Percentiles rank a stretch among this genome's conserved stretches.
phyloP scores from a whole-genome alignment of 129 eudicot species.

The Dittrichia graveolens region DNA sequence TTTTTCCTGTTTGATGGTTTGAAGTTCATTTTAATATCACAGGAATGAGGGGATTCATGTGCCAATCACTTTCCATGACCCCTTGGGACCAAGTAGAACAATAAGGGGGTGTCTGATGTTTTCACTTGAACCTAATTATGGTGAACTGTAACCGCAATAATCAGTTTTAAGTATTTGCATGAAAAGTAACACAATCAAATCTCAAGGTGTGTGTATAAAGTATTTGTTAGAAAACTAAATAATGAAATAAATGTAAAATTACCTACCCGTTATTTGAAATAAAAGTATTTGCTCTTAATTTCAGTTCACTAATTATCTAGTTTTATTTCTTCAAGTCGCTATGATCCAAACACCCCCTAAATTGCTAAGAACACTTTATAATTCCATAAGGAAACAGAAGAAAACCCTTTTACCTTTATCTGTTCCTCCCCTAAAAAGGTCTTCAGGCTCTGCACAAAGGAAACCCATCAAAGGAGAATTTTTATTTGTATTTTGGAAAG shows the following conservation, averaged over 20 bases:
- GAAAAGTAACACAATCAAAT: not conserved
- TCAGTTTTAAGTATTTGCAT: not conserved
- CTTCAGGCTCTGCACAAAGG: slow-evolving; percentile 81
- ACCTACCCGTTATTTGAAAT: not conserved
- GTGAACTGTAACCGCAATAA: not conserved
- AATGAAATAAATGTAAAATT: not conserved
- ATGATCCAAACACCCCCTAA: slow-evolving; percentile 4
- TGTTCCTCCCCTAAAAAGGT: slow-evolving; percentile 75
- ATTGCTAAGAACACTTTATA: slow-evolving; percentile 17
- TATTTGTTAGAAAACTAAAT: not conserved
- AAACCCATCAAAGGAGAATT: slow-evolving; percentile 7
- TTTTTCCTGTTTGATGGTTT: not conserved
- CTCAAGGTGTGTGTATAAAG: not conserved
- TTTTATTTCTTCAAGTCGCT: not conserved
- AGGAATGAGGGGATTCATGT: not conserved
- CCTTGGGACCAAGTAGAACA: not conserved
- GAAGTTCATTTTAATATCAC: slow-evolving; percentile 3
- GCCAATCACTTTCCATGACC: slow-evolving; percentile 14
- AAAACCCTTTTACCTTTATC: slow-evolving; percentile 58
- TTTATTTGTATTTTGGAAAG: too few species aligned
- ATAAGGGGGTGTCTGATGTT: not conserved
- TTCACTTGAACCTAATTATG: not conserved
- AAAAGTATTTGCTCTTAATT: not conserved
- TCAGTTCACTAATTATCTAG: slow-evolving; percentile 3
- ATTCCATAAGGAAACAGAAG: slow-evolving; percentile 4